phyloP scores from a whole-genome alignment of 805 yeast species.

The Myxozyma monticola region DNA sequence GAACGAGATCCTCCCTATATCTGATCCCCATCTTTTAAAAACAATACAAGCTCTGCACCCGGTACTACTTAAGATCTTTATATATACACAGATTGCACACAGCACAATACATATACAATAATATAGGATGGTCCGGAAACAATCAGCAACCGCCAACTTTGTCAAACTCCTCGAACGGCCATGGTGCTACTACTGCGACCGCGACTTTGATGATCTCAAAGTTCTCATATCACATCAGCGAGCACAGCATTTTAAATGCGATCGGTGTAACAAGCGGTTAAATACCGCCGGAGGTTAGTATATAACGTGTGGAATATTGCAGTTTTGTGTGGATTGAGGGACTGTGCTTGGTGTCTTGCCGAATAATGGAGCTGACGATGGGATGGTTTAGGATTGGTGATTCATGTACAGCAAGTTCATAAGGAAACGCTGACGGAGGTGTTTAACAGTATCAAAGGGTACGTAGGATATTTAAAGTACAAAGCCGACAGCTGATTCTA shows the following conservation, averaged over 20 bases:
- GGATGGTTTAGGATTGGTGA: slow-evolving; percentile 19
- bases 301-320: background rate
- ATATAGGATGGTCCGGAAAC: slow-evolving; percentile 23
- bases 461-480: background rate
- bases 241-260: slow-evolving; percentile 33
- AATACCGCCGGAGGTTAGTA: slow-evolving; percentile 33
- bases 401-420: slow-evolving; percentile 33
- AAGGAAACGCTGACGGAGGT: slow-evolving; percentile 28
- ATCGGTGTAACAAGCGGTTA: slow-evolving; percentile 30
- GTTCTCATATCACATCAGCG: slow-evolving; percentile 34
- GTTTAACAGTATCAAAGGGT: slow-evolving; percentile 27
- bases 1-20: too few relatives aligned
- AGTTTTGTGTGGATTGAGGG: background rate
- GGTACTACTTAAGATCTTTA: too few relatives aligned
- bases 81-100: too few relatives aligned
- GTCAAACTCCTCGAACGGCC: slow-evolving; percentile 29
- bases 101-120: background rate
- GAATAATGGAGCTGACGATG: too few relatives aligned
- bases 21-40: too few relatives aligned
- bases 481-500: too few relatives aligned
- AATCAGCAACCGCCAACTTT: slow-evolving; percentile 20
- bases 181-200: slow-evolving; percentile 35
- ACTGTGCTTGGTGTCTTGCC: too few relatives aligned
- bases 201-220: slow-evolving; percentile 33
- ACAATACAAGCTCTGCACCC: too few relatives aligned